A percentile compares a stretch with the other conserved stretches of the same genome.
These are phyloP conservation scores for Cyclostephanos tholiformis DNA, from an alignment of 108 stramenopile genomes.

Conservation along the genomic window DNA sequence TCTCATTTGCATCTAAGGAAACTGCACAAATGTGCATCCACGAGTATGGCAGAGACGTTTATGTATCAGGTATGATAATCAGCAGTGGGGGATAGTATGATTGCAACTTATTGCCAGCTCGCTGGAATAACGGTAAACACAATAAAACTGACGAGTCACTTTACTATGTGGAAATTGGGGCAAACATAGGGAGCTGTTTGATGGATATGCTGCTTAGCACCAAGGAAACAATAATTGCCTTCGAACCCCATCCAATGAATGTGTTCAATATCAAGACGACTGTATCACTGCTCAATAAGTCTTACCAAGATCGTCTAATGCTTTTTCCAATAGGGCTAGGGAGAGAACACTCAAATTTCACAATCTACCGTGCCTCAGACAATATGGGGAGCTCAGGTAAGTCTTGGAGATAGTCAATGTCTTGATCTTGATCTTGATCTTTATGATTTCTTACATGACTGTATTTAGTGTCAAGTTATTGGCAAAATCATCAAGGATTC, in stretches of 20 bases:
- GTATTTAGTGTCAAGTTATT: background rate
- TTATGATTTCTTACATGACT: too few relatives aligned
- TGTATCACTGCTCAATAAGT: background rate
- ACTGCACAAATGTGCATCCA: background rate
- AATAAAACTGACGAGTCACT: background rate
- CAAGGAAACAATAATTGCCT: conserved; percentile 41
- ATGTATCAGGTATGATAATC: background rate
- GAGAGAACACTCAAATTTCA: background rate
- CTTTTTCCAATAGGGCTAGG: conserved; percentile 28
- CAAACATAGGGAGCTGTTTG: conserved; percentile 42
- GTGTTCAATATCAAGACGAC: background rate
- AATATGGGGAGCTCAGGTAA: conserved; percentile 33
- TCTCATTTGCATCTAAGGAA: background rate
- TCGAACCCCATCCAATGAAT: conserved; percentile 47
- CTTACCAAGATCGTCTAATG: conserved; percentile 24
- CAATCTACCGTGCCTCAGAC: conserved; percentile 6
- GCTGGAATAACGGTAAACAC: conserved; percentile 6
- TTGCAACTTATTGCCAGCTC: conserved; percentile 12
- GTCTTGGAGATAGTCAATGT: background rate
- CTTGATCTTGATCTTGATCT: too few relatives aligned
- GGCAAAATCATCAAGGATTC: conserved; percentile 16
- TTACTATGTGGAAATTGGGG: conserved; percentile 42
- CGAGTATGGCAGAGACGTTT: background rate
- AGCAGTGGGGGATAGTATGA: conserved; percentile 3
- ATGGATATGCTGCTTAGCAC: conserved; percentile 45